phyloP scores from a whole-genome alignment of 306 rosid genomes.

The Potentilla sterilis region DNA sequence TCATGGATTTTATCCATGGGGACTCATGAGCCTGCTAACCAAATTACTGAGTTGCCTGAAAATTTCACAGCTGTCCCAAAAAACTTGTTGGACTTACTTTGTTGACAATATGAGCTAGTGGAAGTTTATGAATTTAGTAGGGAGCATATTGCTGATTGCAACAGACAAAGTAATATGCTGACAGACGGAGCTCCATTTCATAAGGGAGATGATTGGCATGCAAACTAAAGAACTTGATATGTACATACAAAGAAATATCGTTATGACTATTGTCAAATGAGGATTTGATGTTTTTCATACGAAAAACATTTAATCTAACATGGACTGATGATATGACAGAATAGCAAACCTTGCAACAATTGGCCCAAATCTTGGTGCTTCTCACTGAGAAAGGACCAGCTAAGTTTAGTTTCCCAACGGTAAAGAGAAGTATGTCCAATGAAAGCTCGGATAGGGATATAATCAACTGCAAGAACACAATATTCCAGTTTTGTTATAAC shows the following conservation, averaged over 20 bases:
- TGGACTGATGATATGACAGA: conserved; percentile 7
- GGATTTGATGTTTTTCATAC: neutral
- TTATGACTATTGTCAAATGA: neutral
- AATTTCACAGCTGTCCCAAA: neutral
- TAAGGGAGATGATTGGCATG: neutral
- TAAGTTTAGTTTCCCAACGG: conserved; percentile 64
- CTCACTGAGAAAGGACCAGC: conserved; percentile 85
- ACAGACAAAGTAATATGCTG: neutral
- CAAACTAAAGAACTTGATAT: neutral
- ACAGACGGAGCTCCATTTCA: neutral
- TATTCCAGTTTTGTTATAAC: conserved; percentile 27
- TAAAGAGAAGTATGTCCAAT: conserved; percentile 78
- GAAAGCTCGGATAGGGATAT: conserved; percentile 74
- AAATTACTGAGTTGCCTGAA: neutral
- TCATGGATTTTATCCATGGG: neutral
- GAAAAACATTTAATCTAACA: conserved; percentile 11
- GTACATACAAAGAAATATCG: neutral
- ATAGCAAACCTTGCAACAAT: conserved; percentile 81
- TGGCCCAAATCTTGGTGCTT: conserved; percentile 58
- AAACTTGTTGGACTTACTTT: neutral
- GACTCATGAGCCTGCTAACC: neutral
- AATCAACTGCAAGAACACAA: conserved; percentile 54
- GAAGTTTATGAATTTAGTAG: neutral
- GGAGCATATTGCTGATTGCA: neutral
- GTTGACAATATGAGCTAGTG: neutral